Conservation (phyloP, 1,139 yeast genomes). For the Dujonia santamariae region DNA sequence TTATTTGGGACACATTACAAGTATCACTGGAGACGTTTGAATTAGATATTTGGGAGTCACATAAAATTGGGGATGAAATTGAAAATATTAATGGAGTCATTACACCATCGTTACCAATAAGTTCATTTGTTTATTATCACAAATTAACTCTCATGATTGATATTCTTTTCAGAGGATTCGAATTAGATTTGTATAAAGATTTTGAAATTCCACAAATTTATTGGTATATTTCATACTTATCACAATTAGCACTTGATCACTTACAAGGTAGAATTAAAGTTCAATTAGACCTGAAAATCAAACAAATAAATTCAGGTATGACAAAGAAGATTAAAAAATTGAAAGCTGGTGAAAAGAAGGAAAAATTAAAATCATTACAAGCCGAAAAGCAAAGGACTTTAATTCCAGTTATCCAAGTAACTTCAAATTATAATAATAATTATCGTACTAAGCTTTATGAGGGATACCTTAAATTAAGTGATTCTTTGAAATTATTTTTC, state of each 20-base stretch:
- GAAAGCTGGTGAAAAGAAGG: constrained; percentile 41
- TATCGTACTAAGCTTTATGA: constrained; percentile 30
- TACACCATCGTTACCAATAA: constrained; percentile 47
- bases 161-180: constrained; percentile 72
- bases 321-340: constrained; percentile 50
- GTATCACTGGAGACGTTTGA: constrained; percentile 60
- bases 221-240: constrained; percentile 61
- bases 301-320: constrained; percentile 28
- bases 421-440: constrained; percentile 16
- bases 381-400: constrained; percentile 16
- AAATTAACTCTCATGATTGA: constrained; percentile 72
- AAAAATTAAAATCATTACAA: constrained; percentile 24
- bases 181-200: constrained; percentile 66
- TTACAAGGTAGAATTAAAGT: constrained; percentile 43
- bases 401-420: constrained; percentile 23
- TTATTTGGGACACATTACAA: constrained; percentile 77
- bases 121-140: constrained; percentile 64
- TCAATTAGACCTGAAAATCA: constrained; percentile 34
- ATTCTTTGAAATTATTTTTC: constrained; percentile 20
- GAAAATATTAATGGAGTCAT: constrained; percentile 16
- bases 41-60: constrained; percentile 30
- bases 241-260: constrained; percentile 47
- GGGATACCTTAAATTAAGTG: constrained; percentile 33
- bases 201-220: constrained; percentile 70
- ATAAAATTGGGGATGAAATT: constrained; percentile 32